These are phyloP conservation scores for Trifolium dubium DNA, from an alignment of 306 rosid genomes.

Conservation along the genomic window DNA sequence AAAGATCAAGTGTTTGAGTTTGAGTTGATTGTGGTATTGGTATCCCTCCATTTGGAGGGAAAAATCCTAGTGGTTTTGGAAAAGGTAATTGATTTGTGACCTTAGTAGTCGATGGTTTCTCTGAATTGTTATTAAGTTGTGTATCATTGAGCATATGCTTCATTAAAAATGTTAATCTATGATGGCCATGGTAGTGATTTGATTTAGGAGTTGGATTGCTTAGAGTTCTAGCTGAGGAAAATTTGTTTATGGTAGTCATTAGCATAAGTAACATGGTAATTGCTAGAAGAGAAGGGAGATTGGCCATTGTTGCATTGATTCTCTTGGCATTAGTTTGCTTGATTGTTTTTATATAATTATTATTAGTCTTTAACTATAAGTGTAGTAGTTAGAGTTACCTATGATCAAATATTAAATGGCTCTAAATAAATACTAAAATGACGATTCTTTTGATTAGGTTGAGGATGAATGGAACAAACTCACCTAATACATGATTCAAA, in stretches of 20 bases:
- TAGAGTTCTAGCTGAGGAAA: constrained; percentile 58
- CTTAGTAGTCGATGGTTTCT: constrained; percentile 45
- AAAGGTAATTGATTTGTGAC: constrained; percentile 52
- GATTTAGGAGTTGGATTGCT: constrained; percentile 42
- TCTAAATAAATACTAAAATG: neutral
- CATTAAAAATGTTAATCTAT: constrained; percentile 63
- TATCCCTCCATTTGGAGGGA: constrained; percentile 57
- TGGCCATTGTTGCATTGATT: constrained; percentile 55
- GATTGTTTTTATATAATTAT: constrained; percentile 47
- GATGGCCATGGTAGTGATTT: constrained; percentile 47
- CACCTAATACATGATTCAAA: constrained; percentile 28
- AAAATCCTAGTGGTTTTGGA: constrained; percentile 57
- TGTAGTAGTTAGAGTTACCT: constrained; percentile 42
- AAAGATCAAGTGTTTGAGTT: constrained; percentile 56
- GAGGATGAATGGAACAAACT: constrained; percentile 37
- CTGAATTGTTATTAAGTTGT: neutral
- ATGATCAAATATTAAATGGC: constrained; percentile 11
- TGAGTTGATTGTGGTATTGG: constrained; percentile 56
- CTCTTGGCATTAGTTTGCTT: constrained; percentile 25
- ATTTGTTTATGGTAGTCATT: constrained; percentile 35
- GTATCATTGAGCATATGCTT: constrained; percentile 54
- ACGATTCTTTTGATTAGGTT: constrained; percentile 7
- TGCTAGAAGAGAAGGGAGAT: constrained; percentile 34
- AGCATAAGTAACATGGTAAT: constrained; percentile 39
- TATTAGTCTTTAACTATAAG: constrained; percentile 31